Percentiles rank a stretch among this genome's conserved stretches.
Conservation (phyloP, 441 rosid genomes). For the Erysimum pusillum region DNA sequence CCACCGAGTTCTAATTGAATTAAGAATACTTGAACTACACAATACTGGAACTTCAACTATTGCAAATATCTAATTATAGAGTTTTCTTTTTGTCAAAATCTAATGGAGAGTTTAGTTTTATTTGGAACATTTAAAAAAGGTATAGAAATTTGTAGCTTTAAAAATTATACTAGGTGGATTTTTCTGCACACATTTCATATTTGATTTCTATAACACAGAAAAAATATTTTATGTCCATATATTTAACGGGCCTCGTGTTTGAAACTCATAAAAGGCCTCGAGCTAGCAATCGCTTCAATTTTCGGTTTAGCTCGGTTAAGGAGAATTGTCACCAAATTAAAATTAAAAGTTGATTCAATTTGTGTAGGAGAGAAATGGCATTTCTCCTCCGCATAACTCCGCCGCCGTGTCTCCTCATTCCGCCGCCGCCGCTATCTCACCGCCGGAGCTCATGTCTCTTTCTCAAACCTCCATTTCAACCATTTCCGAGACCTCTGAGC, state of each 20-base stretch:
- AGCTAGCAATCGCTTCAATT: not conserved
- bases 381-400: constrained; percentile 40
- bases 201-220: too few relatives aligned
- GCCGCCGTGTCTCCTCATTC: constrained; percentile 34
- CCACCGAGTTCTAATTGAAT: too few relatives aligned
- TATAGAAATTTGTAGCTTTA: too few relatives aligned
- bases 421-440: constrained; percentile 14
- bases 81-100: too few relatives aligned
- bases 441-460: constrained; percentile 30
- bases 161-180: too few relatives aligned
- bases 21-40: too few relatives aligned
- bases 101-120: too few relatives aligned
- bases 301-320: constrained; percentile 40
- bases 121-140: too few relatives aligned
- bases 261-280: not conserved
- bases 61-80: too few relatives aligned
- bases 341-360: not conserved
- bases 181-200: too few relatives aligned
- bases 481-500: constrained; percentile 48
- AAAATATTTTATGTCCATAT: too few relatives aligned
- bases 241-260: not conserved
- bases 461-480: constrained; percentile 17
- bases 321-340: constrained; percentile 20
- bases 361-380: constrained; percentile 37
- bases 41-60: too few relatives aligned